Percentiles rank a stretch among this genome's conserved stretches.
Conservation (phyloP, 257 asterid species). For the Haberlea rhodopensis region DNA sequence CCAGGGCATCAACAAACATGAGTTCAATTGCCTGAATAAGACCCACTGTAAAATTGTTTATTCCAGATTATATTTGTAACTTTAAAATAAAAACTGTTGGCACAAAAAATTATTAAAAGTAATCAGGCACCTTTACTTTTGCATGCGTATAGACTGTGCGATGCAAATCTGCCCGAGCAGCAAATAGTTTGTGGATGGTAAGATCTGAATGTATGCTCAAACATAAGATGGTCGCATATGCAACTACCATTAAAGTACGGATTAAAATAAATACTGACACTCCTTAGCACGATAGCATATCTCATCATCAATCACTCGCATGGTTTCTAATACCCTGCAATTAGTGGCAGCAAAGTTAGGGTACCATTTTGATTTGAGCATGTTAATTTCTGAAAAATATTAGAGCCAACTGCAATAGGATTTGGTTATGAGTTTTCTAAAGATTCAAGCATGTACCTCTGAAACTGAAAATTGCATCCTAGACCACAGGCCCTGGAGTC, state of each 20-base stretch:
- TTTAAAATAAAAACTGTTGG: slow-evolving; percentile 10
- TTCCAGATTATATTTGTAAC: slow-evolving; percentile 9
- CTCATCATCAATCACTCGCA: slow-evolving; percentile 86
- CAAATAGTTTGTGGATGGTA: slow-evolving; percentile 80
- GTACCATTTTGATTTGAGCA: slow-evolving; percentile 1
- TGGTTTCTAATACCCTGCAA: slow-evolving; percentile 79
- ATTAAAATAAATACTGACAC: slow-evolving; percentile 49
- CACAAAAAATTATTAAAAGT: slow-evolving; percentile 8
- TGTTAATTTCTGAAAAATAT: slow-evolving; percentile 5
- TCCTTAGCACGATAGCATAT: slow-evolving; percentile 93
- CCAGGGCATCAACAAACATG: slow-evolving; percentile 84
- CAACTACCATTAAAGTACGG: slow-evolving; percentile 3
- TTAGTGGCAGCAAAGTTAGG: slow-evolving; percentile 21
- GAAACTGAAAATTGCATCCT: slow-evolving; percentile 77
- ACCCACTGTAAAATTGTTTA: slow-evolving; percentile 17
- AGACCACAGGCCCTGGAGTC: slow-evolving; percentile 96
- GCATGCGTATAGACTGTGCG: slow-evolving; percentile 79
- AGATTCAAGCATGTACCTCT: slow-evolving; percentile 44
- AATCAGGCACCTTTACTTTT: slow-evolving; percentile 67
- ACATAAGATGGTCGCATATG: slow-evolving; percentile 21
- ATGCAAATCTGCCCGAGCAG: slow-evolving; percentile 85
- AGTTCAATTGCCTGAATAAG: slow-evolving; percentile 73
- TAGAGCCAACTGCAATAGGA: slow-evolving; percentile 12
- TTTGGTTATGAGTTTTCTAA: slow-evolving; percentile 8
- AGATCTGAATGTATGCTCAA: slow-evolving; percentile 56